A percentile compares a stretch with the other conserved stretches of the same genome.
phyloP scores from a whole-genome alignment of 345 rosid species.

The Aethionema arabicum region DNA sequence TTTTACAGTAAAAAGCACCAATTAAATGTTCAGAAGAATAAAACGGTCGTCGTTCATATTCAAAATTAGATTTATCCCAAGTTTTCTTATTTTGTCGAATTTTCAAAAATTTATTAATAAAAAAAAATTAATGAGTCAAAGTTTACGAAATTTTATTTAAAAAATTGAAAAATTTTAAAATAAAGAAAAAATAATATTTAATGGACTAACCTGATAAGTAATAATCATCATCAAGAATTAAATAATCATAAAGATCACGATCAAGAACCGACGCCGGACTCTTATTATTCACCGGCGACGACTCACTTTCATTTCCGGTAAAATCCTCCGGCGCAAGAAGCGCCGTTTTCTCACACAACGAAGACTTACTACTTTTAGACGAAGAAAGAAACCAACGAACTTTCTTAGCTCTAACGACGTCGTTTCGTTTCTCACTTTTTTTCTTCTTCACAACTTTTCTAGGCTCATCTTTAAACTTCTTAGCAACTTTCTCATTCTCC shows the following conservation, averaged over 20 bases:
- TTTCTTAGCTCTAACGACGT: slow-evolving; percentile 38
- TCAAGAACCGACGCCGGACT: slow-evolving; percentile 65
- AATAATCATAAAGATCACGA: slow-evolving; percentile 43
- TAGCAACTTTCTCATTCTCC: slow-evolving; percentile 40
- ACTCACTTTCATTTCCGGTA: slow-evolving; percentile 27
- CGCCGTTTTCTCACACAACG: slow-evolving; percentile 24
- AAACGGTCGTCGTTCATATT: too few relatives aligned
- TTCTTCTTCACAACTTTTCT: slow-evolving; percentile 37
- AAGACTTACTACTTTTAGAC: slow-evolving; percentile 31
- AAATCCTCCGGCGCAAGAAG: slow-evolving; percentile 19
- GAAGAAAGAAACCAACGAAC: slow-evolving; percentile 42
- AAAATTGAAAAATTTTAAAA: not conserved
- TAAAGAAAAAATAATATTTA: not conserved
- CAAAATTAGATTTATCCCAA: too few relatives aligned
- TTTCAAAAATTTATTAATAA: too few relatives aligned
- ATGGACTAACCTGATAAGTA: slow-evolving; percentile 46
- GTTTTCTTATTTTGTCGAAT: too few relatives aligned
- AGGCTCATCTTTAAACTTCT: slow-evolving; percentile 54
- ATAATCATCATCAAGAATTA: slow-evolving; percentile 37
- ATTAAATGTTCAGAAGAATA: too few relatives aligned
- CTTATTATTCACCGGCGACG: slow-evolving; percentile 35
- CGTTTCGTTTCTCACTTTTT: slow-evolving; percentile 34
- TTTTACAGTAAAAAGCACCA: not conserved
- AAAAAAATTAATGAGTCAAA: too few relatives aligned
- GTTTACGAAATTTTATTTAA: not conserved